phyloP scores from a whole-genome alignment of 2,329 filamentous ascomycete genomes.

The Kalaharituber pfeilii region DNA sequence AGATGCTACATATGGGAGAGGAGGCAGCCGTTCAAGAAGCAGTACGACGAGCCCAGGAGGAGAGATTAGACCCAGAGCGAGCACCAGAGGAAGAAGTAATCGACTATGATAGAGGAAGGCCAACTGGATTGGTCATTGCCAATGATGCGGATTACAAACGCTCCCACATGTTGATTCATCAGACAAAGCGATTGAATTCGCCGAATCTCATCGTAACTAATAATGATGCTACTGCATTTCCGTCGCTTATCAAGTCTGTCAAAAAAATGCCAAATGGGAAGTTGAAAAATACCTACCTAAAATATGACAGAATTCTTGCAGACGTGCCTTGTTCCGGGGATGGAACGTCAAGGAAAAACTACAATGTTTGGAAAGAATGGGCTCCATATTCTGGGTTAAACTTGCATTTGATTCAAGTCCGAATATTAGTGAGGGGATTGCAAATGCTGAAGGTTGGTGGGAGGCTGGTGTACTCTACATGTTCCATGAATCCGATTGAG shows the following conservation, averaged over 20 bases:
- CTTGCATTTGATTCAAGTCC: conserved; percentile 67
- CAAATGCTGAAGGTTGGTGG: conserved; percentile 94
- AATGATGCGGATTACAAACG: conserved; percentile 96
- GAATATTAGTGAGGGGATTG: conserved; percentile 78
- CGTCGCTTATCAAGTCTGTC: conserved; percentile 68
- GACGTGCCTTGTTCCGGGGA: conserved; percentile 96
- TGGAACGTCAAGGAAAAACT: conserved; percentile 83
- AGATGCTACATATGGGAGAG: conserved; percentile 85
- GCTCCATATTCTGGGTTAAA: conserved; percentile 65
- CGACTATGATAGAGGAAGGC: conserved; percentile 56
- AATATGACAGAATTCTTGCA: conserved; percentile 90
- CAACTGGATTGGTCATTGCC: conserved; percentile 80
- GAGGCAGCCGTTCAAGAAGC: conserved; percentile 51
- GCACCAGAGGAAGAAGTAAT: conserved; percentile 32
- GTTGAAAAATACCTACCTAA: conserved; percentile 54
- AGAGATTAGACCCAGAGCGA: conserved; percentile 27
- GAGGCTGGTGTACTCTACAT: conserved; percentile 91
- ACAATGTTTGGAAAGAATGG: conserved; percentile 55
- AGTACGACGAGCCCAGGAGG: conserved; percentile 25
- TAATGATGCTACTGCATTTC: conserved; percentile 91
- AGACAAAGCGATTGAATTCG: conserved; percentile 91
- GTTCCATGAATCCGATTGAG: conserved; percentile 96
- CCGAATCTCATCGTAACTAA: conserved; percentile 95
- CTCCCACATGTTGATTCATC: conserved; percentile 91
- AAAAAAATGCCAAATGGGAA: conserved; percentile 37